These are phyloP conservation scores for Ashbya aceris DNA, from an alignment of 1,139 yeast species.

Conservation along the genomic window DNA sequence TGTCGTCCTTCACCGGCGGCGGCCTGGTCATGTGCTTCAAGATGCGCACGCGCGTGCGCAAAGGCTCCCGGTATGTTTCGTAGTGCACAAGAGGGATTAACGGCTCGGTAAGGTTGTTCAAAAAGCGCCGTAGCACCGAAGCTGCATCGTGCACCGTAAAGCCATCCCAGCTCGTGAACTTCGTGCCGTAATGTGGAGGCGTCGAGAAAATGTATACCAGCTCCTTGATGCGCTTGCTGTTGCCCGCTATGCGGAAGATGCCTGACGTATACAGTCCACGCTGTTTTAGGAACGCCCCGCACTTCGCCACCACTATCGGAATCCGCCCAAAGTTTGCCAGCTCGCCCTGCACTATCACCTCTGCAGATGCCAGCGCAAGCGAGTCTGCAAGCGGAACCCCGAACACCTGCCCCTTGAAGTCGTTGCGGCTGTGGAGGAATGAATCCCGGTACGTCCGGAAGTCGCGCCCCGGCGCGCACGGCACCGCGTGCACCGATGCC, in stretches of 20 bases:
- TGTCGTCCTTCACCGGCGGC: conserved; percentile 10
- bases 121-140: conserved; percentile 71
- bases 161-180: conserved; percentile 69
- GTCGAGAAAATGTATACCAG: conserved; percentile 73
- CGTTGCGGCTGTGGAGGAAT: conserved; percentile 25
- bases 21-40: conserved; percentile 25
- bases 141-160: conserved; percentile 98
- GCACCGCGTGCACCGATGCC: neutral
- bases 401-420: conserved; percentile 46
- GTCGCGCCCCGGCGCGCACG: neutral
- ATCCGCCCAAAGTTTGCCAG: conserved; percentile 29
- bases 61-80: conserved; percentile 72
- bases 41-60: conserved; percentile 34
- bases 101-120: conserved; percentile 88
- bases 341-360: conserved; percentile 30
- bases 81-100: conserved; percentile 72
- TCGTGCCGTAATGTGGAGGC: conserved; percentile 85
- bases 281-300: conserved; percentile 77
- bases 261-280: conserved; percentile 79
- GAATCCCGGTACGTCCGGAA: conserved; percentile 22
- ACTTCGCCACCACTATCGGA: conserved; percentile 73
- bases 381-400: conserved; percentile 77
- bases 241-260: conserved; percentile 87
- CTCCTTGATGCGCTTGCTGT: conserved; percentile 79
- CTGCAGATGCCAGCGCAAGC: conserved; percentile 50